Base-by-base conservation (phyloP, 2,329 filamentous ascomycete genomes). In the Colletotrichum viniferum region DNA sequence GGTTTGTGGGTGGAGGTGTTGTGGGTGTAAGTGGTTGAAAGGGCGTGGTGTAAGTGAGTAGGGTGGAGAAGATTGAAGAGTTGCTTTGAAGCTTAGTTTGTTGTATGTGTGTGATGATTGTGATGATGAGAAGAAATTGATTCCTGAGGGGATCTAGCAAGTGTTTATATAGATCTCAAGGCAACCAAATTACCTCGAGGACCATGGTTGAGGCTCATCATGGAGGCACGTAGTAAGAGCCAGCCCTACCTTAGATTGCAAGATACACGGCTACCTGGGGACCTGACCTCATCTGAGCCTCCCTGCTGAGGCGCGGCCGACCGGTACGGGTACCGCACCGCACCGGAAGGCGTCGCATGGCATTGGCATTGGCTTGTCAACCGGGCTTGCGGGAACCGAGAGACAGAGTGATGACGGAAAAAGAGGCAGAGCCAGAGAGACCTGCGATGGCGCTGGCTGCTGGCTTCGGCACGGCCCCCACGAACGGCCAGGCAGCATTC, bases 1-100 rank as follows among this genome's bases (percentile, higher is more conserved):
- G 48, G 79, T 67, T 70, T 24, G 32, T 28, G 7, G 30, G 64
- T 63, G 32, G 67, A 60, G 34, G 69, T 69, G 63, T 71, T 70
- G 43, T 80, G 78, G 71, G 79, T 79, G 76, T 79, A 78, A 71
- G 78, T 78, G 71, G 71, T 73, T 76, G 80, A 74, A 67, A 79
- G 77, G 66, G 77, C 73, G 69, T 80, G 77, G 77, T 61, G n/a
- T 68, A 81, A 81, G 38, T 38, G 32, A 55, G 30, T 16, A 62
- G 34, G 69, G 32, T 69, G 66, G 64, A 32, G 62, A 69, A 28
- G 58, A 8, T 30, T 65, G 30, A 28, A 55, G 58, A 61, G 7
- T 14, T 61, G 38, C 24, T 66, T 34, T 55, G 28, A 55, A 36
- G 30, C 56, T 64, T 34, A 43, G 69, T 30, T 69, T 71, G 55